Evolutionary conservation across 371 early-diverging fungal genomes (phyloP).

Genomic region (Lichtheimia ornata): DNA sequence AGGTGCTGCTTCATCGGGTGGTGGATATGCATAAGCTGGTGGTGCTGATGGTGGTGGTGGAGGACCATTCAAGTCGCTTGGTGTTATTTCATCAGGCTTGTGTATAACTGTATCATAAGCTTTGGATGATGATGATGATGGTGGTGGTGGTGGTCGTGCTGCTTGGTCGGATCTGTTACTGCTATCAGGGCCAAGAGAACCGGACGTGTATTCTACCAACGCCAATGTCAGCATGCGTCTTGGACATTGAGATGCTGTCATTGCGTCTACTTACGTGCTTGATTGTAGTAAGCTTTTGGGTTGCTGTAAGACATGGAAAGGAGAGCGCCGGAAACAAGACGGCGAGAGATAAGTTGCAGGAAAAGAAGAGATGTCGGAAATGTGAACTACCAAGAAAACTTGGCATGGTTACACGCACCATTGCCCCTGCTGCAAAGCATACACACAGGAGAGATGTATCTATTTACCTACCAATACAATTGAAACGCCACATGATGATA

Average conservation of each 20-base stretch:
- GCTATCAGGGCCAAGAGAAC: not conserved
- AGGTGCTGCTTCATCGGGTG: too few species aligned
- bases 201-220: not conserved
- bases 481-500: too few species aligned
- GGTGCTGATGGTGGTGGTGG: conserved; percentile 7
- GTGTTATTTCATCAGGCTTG: conserved; percentile 7
- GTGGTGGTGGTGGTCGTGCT: too few species aligned
- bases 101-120: not conserved
- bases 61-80: not conserved
- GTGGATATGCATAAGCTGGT: not conserved
- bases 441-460: too few species aligned
- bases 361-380: conserved; percentile 2
- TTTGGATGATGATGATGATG: too few species aligned
- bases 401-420: too few species aligned
- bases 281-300: conserved; percentile 24
- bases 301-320: not conserved
- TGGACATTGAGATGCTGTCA: not conserved
- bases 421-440: too few species aligned
- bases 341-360: conserved; percentile 3
- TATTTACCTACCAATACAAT: too few species aligned
- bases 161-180: not conserved
- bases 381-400: too few species aligned
- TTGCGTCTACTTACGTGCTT: conserved; percentile 10
- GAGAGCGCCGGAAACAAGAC: not conserved
- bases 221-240: too few species aligned